Evolutionary conservation across 2,329 filamentous ascomycete species (phyloP).

Genomic region (Venturia effusa): DNA sequence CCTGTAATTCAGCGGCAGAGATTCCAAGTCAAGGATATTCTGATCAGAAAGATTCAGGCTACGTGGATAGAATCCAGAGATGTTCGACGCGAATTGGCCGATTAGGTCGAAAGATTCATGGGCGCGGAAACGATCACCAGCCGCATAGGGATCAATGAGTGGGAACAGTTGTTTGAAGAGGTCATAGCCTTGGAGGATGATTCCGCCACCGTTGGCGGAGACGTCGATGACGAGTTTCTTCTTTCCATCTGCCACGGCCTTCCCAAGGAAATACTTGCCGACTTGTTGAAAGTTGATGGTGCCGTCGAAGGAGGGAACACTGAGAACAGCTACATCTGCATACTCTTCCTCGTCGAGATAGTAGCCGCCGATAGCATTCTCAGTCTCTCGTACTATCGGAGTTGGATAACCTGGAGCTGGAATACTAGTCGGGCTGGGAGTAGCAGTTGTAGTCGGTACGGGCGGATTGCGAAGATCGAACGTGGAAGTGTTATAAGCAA

Average conservation of each 20-base stretch:
- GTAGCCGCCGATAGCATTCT: slow-evolving; percentile 37
- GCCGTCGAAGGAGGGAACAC: slow-evolving; percentile 32
- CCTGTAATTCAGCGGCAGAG: slow-evolving; percentile 36
- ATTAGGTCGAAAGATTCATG: slow-evolving; percentile 37
- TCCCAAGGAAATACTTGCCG: slow-evolving; percentile 30
- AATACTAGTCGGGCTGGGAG: slow-evolving; percentile 2
- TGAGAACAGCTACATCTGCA: slow-evolving; percentile 35
- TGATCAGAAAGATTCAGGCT: slow-evolving; percentile 21
- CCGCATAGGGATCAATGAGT: slow-evolving; percentile 36
- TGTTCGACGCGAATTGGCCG: slow-evolving; percentile 28
- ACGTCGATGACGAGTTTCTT: slow-evolving; percentile 51
- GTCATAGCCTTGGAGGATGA: slow-evolving; percentile 49
- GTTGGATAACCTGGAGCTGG: slow-evolving; percentile 32
- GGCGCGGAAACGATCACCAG: slow-evolving; percentile 39
- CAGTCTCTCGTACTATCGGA: slow-evolving; percentile 27
- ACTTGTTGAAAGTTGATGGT: slow-evolving; percentile 29
- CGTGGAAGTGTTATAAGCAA: slow-evolving; percentile 13
- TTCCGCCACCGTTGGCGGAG: slow-evolving; percentile 47
- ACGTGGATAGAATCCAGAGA: slow-evolving; percentile 23
- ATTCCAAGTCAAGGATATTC: slow-evolving; percentile 30
- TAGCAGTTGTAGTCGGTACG: slow-evolving; percentile 10
- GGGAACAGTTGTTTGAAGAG: slow-evolving; percentile 50
- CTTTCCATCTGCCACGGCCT: slow-evolving; percentile 39
- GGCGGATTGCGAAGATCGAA: neutral
- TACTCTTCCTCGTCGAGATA: slow-evolving; percentile 34